phyloP scores from a whole-genome alignment of 139 green algal genomes.

The Ettlia oleoabundans region DNA sequence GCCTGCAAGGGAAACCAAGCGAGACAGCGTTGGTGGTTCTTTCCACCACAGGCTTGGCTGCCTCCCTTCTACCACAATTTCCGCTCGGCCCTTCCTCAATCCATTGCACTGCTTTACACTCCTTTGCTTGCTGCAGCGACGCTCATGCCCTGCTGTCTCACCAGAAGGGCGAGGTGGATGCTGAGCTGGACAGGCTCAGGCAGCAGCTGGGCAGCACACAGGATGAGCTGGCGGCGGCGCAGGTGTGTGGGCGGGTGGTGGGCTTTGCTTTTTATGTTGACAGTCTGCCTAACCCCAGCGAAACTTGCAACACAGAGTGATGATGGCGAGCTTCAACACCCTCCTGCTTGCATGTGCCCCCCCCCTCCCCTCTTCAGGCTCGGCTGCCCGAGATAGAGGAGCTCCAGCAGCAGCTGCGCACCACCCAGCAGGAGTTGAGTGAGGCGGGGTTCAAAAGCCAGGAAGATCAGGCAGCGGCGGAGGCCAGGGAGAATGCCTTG shows the following conservation, averaged over 20 bases:
- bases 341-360: neutral
- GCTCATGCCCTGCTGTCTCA: constrained; percentile 33
- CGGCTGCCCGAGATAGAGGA: constrained; percentile 70
- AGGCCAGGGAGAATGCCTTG: neutral
- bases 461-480: constrained; percentile 32
- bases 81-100: neutral
- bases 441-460: constrained; percentile 40
- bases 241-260: constrained; percentile 8
- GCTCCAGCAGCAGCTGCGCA: constrained; percentile 49
- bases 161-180: constrained; percentile 37
- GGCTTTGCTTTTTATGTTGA: neutral
- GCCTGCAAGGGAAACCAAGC: too few species aligned
- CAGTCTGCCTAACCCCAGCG: too few species aligned
- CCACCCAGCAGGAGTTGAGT: constrained; percentile 45
- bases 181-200: constrained; percentile 16
- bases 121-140: neutral
- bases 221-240: constrained; percentile 34
- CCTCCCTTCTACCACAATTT: neutral
- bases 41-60: too few species aligned
- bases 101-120: neutral
- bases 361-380: constrained; percentile 34
- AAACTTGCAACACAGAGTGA: constrained; percentile 13
- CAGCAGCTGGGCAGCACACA: neutral
- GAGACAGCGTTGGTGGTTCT: too few species aligned
- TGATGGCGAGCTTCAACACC: constrained; percentile 12